Percentiles rank a stretch among this genome's conserved stretches.
These are phyloP conservation scores for Lactarius akahatsu DNA, from an alignment of 768 basidiomycete genomes.

Conservation along the genomic window DNA sequence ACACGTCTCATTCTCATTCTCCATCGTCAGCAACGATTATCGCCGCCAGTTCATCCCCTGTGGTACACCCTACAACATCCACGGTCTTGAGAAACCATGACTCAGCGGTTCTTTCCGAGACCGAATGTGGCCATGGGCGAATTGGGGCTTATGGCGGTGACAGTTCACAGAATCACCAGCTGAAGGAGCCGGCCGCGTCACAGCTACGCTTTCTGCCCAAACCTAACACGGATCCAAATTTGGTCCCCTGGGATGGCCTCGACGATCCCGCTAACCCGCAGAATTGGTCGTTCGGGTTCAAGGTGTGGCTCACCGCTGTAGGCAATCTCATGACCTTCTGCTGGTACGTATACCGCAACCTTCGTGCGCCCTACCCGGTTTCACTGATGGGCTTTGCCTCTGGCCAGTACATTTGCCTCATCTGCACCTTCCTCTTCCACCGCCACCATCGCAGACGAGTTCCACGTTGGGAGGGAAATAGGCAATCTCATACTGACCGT, in stretches of 20 bases:
- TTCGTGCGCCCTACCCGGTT: neutral
- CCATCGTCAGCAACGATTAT: neutral
- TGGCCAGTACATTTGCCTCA: slow-evolving; percentile 31
- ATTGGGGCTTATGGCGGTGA: neutral
- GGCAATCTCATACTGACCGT: slow-evolving; percentile 29
- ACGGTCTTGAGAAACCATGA: neutral
- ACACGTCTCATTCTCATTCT: neutral
- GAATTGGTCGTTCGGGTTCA: slow-evolving; percentile 27
- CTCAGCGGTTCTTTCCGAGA: neutral
- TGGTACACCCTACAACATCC: neutral
- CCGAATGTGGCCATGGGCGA: neutral
- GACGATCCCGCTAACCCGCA: slow-evolving; percentile 29
- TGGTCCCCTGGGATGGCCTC: slow-evolving; percentile 24
- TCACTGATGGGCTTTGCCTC: neutral
- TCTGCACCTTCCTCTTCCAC: slow-evolving; percentile 30
- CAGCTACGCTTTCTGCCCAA: slow-evolving; percentile 8
- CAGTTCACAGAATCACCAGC: neutral
- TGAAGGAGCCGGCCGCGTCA: neutral
- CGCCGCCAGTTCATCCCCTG: neutral
- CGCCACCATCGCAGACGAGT: slow-evolving; percentile 20
- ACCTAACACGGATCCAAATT: slow-evolving; percentile 21
- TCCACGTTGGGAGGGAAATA: slow-evolving; percentile 30
- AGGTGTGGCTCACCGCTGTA: slow-evolving; percentile 22
- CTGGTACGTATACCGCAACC: slow-evolving; percentile 19
- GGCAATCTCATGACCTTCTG: slow-evolving; percentile 4